phyloP scores from a whole-genome alignment of 768 basidiomycete species.

The Cystofilobasidium bisporidii region DNA sequence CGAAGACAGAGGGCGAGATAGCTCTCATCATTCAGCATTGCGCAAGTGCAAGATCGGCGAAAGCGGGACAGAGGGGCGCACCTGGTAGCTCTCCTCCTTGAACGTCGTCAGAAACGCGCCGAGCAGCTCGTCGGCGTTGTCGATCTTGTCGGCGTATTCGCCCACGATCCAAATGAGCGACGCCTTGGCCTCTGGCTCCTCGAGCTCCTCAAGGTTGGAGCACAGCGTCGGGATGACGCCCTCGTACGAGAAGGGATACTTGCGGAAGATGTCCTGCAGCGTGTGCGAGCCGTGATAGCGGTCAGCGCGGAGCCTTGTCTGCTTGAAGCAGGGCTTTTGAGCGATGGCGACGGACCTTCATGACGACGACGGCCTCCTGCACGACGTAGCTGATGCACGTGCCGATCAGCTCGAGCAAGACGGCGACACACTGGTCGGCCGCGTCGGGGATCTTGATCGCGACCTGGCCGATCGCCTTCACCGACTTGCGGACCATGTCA shows the following conservation, averaged over 20 bases:
- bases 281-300: too few relatives aligned
- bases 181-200: conserved; percentile 93
- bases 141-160: conserved; percentile 89
- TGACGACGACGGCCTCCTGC: conserved; percentile 94
- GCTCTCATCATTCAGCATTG: conserved; percentile 45
- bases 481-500: conserved; percentile 95
- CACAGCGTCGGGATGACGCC: conserved; percentile 89
- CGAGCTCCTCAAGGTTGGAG: conserved; percentile 78
- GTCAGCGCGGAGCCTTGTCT: too few relatives aligned
- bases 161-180: conserved; percentile 98
- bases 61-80: conserved; percentile 40
- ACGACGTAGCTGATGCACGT: conserved; percentile 94
- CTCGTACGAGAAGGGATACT: conserved; percentile 94
- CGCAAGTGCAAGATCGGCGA: not conserved
- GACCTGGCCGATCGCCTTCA: conserved; percentile 91
- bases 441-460: conserved; percentile 91
- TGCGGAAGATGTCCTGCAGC: conserved; percentile 80
- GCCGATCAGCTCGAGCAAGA: conserved; percentile 73
- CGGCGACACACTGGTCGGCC: conserved; percentile 80
- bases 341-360: conserved; percentile 54
- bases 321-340: too few relatives aligned
- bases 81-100: conserved; percentile 84
- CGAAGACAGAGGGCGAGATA: not conserved
- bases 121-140: conserved; percentile 88
- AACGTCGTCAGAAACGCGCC: conserved; percentile 84